Conservation (phyloP, 108 stramenopile genomes). For the Fragilariopsis cylindrus region DNA sequence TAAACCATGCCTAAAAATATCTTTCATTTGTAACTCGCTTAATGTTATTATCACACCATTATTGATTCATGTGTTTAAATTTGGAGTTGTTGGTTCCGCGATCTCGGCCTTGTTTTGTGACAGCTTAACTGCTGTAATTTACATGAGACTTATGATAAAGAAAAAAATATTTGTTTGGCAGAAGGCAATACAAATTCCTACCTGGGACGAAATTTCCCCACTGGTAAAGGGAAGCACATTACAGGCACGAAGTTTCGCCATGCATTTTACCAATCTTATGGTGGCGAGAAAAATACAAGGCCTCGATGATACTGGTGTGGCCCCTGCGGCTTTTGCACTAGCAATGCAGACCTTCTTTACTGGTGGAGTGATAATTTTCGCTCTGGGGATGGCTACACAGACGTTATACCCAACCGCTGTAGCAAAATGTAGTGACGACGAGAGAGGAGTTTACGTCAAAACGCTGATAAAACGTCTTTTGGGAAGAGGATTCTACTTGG, state of each 20-base stretch:
- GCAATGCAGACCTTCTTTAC: constrained; percentile 72
- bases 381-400: constrained; percentile 66
- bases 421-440: constrained; percentile 46
- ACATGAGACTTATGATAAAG: constrained; percentile 48
- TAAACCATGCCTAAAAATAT: constrained; percentile 65
- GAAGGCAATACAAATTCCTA: constrained; percentile 51
- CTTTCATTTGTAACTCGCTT: constrained; percentile 51
- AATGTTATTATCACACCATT: constrained; percentile 70
- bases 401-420: constrained; percentile 67
- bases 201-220: constrained; percentile 53
- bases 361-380: constrained; percentile 68
- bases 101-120: constrained; percentile 65
- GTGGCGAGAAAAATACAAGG: constrained; percentile 75
- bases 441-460: constrained; percentile 35
- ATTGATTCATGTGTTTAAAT: constrained; percentile 55
- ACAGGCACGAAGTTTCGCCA: constrained; percentile 66
- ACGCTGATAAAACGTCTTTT: constrained; percentile 56
- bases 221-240: constrained; percentile 69
- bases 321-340: constrained; percentile 77
- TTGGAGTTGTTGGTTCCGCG: constrained; percentile 80
- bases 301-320: constrained; percentile 71
- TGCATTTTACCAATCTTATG: constrained; percentile 72
- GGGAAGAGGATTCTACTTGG: constrained; percentile 66
- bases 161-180: constrained; percentile 42
- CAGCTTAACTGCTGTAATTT: constrained; percentile 48